Conservation (phyloP, 345 rosid species). For the Erodium maritimum region DNA sequence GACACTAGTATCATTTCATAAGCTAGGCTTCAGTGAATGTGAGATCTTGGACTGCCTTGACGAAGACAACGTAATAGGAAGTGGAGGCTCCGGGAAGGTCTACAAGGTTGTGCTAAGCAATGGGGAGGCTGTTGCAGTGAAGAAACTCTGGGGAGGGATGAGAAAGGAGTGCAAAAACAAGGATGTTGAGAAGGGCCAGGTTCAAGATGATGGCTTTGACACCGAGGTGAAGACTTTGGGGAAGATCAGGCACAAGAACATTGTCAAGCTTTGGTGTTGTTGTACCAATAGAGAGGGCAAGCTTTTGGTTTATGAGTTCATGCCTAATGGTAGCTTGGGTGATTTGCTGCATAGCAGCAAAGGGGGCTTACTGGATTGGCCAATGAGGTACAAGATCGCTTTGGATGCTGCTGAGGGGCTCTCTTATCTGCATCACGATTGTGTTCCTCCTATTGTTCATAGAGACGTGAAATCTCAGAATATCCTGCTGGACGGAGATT, state of each 20-base stretch:
- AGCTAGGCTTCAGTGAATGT: constrained; percentile 73
- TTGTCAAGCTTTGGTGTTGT: constrained; percentile 94
- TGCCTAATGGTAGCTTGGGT: no score
- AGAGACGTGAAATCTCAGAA: constrained; percentile 95
- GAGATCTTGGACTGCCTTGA: constrained; percentile 79
- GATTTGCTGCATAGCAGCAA: constrained; percentile 84
- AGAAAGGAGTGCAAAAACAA: constrained; percentile 30
- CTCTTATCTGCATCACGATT: no score
- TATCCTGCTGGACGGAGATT: constrained; percentile 75
- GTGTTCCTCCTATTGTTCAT: no score
- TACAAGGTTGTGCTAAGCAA: constrained; percentile 75
- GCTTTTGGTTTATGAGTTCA: constrained; percentile 88
- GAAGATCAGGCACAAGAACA: constrained; percentile 95
- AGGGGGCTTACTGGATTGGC: constrained; percentile 78
- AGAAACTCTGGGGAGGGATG: constrained; percentile 79
- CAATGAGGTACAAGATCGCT: constrained; percentile 62
- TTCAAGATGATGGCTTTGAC: constrained; percentile 61
- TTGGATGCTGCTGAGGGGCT: constrained; percentile 91
- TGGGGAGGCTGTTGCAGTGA: constrained; percentile 86
- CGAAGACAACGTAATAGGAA: constrained; percentile 94
- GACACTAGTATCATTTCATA: constrained; percentile 93
- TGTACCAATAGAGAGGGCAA: constrained; percentile 76
- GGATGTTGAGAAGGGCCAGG: constrained; percentile 65
- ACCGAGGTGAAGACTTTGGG: constrained; percentile 88
- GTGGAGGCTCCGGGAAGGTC: constrained; percentile 92